A percentile compares a stretch with the other conserved stretches of the same genome.
Evolutionary conservation across 1,284 basidiomycete species (phyloP).

Genomic region (Vanrija humicola): DNA sequence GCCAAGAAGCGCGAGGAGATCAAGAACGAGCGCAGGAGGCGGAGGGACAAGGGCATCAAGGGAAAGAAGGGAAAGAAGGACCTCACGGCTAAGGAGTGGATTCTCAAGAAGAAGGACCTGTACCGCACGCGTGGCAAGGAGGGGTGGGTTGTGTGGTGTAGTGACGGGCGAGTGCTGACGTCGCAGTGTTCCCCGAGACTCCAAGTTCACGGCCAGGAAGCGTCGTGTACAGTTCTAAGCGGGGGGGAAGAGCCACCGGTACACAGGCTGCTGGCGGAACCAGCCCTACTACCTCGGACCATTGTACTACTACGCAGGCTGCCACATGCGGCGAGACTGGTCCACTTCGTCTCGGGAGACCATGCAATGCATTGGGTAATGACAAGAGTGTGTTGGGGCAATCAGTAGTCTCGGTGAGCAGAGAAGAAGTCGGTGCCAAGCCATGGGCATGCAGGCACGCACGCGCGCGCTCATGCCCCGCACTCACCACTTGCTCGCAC

Average conservation of each 20-base stretch:
- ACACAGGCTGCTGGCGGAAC: not conserved
- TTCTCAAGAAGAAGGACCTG: slow-evolving; percentile 57
- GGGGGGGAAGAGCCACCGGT: no score
- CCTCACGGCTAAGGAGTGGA: slow-evolving; percentile 53
- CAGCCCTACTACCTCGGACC: not conserved
- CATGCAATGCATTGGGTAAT: no score
- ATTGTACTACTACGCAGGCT: slow-evolving; percentile 1
- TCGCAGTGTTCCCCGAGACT: slow-evolving; percentile 47
- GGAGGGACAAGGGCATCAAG: slow-evolving; percentile 27
- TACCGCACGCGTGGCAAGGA: slow-evolving; percentile 56
- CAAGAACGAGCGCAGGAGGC: slow-evolving; percentile 41
- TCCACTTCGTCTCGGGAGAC: no score
- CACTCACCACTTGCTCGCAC: no score
- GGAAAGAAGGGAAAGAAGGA: slow-evolving; percentile 40
- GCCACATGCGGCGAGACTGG: no score
- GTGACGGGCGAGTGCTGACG: not conserved
- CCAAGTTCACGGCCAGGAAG: slow-evolving; percentile 50
- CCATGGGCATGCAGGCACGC: no score
- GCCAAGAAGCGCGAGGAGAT: slow-evolving; percentile 57
- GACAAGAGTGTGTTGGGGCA: no score
- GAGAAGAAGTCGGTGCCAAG: no score
- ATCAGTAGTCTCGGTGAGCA: no score
- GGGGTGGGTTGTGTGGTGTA: slow-evolving; percentile 36
- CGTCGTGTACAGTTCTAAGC: slow-evolving; percentile 46
- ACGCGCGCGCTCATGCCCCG: no score